Percentiles rank a stretch among this genome's conserved stretches.
Conservation (phyloP, 1,284 basidiomycete species). For the Tilletia horrida region DNA sequence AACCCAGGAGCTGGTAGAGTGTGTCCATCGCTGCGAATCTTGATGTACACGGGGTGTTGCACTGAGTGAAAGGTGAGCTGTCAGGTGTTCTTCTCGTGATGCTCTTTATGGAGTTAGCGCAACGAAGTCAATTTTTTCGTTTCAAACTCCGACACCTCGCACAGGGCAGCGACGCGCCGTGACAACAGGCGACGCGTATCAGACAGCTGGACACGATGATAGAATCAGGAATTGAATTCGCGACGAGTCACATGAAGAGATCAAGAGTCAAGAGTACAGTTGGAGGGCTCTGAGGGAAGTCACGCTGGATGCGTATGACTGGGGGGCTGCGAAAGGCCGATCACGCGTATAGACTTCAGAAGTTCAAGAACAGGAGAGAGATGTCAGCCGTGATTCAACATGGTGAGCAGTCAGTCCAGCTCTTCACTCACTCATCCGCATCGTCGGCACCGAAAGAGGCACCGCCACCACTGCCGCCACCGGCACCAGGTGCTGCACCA, state of each 20-base stretch:
- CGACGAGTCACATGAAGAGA: too few species aligned
- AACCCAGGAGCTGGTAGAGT: constrained; percentile 15
- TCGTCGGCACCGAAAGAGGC: constrained; percentile 74
- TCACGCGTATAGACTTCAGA: constrained; percentile 2
- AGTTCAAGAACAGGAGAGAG: too few species aligned
- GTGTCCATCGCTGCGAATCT: background rate
- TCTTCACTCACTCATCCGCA: constrained; percentile 66
- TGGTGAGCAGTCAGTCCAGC: too few species aligned
- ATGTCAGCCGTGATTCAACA: too few species aligned
- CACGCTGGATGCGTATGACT: too few species aligned
- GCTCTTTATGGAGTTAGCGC: background rate
- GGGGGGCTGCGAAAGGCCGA: too few species aligned
- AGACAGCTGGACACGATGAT: too few species aligned
- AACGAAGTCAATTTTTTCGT: background rate
- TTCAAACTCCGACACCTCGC: background rate
- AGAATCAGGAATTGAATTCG: too few species aligned
- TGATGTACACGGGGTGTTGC: background rate
- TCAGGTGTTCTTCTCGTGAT: constrained; percentile 8
- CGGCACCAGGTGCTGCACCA: constrained; percentile 43
- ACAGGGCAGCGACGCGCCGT: background rate
- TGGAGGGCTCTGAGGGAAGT: too few species aligned
- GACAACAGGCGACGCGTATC: too few species aligned
- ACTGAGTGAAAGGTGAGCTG: background rate
- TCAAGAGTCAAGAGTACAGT: too few species aligned
- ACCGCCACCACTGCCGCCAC: constrained; percentile 63